Evolutionary conservation across 192 early-diverging fungal genomes (phyloP), one percentile per base, ranked within the genome.

Genomic region (Umbelopsis sp.): DNA sequence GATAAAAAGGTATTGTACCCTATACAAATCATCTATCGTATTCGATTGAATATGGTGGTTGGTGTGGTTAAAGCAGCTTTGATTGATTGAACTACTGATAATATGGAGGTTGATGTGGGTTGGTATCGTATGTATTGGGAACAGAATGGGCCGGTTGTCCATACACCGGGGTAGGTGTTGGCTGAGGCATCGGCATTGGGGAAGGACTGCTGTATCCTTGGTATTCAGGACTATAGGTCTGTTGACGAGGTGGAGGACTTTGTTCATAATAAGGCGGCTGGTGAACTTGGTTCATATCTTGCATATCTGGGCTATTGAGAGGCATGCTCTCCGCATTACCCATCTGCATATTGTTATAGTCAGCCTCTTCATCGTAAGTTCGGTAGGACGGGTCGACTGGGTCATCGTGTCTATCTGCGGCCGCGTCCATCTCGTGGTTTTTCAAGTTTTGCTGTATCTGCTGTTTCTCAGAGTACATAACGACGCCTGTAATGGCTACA

Each of bases 401-500:
- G 6, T 29, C 17, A 5, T 56, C 29, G 24, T 41, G n/a, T 65
- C 26, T 65, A 47, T 68, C 36, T 34, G 47, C 36, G 8, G 50
- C 43, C 0, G 38, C 70, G 62, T 36, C 71, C 66, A 65, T 53
- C 20, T 54, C 69, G 16, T 34, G 56, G 43, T 66, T 76, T 59
- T 71, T 52, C 29, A 77, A 51, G 45, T 71, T 77, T 62, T 77
- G 65, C 20, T 77, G 75, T n/a, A 77, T 72, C 16, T 47, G 24
- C 47, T 45, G 50, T 45, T 78, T 78, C 38, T 78, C 77, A 32
- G 51, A 74, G 68, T 73, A 78, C 26, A 78, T 70, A 20, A 71
- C 54, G 11, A 78, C 43, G 7, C 26, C 47, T 0, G 72, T 68
- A 22, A 68, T 50, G 5, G 66, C 25, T 9, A 74, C 38, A 24